These are phyloP conservation scores for Paramecium primaurelia DNA, from an alignment of 73 alveolate genomes.

Conservation along the genomic window DNA sequence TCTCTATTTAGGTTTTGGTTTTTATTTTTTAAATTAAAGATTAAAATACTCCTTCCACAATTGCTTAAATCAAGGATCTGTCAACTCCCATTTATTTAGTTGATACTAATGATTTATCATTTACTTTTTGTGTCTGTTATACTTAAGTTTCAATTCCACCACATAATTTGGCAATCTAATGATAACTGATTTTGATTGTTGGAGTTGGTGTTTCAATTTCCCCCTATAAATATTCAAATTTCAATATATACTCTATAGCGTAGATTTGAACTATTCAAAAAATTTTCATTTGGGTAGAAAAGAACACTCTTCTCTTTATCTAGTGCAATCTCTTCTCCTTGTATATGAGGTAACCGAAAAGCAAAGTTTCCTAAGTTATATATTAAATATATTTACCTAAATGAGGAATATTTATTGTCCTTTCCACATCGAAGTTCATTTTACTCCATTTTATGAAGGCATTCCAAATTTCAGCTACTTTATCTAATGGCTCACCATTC, in stretches of 20 bases:
- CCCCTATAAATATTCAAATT: background rate
- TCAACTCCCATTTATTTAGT: constrained; percentile 12
- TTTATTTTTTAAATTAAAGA: background rate
- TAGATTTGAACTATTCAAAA: constrained; percentile 14
- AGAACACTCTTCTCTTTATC: constrained; percentile 40
- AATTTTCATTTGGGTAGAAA: constrained; percentile 16
- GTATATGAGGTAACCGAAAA: background rate
- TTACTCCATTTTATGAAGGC: constrained; percentile 51
- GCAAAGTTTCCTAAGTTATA: background rate
- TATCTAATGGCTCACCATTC: constrained; percentile 1
- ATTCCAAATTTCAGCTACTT: constrained; percentile 26
- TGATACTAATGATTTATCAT: background rate
- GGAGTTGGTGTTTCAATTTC: constrained; percentile 51
- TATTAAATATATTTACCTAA: background rate
- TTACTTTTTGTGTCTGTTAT: background rate
- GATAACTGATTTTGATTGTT: constrained; percentile 36
- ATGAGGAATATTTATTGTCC: constrained; percentile 54
- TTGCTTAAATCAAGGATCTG: background rate
- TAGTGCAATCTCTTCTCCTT: background rate
- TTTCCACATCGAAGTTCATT: constrained; percentile 49
- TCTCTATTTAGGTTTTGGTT: constrained; percentile 62
- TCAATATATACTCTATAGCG: constrained; percentile 28
- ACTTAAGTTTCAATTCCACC: constrained; percentile 32
- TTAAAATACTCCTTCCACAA: background rate
- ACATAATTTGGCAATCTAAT: constrained; percentile 27